Evolutionary conservation across 2,329 filamentous ascomycete species (phyloP), one percentile per base, ranked within the genome.

Genomic region (Fusarium sp.): DNA sequence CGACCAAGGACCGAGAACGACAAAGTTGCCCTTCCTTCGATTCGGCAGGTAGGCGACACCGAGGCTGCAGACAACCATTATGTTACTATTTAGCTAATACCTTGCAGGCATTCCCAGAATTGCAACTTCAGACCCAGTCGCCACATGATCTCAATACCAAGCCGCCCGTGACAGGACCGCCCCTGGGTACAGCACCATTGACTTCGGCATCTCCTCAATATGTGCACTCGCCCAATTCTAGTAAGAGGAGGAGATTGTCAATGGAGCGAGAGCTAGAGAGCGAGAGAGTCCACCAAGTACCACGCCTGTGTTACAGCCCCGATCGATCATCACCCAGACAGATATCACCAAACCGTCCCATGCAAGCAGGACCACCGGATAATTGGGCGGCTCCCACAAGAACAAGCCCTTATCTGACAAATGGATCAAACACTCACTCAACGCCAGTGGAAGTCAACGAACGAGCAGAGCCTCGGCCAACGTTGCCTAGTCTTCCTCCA

Each of bases 21-120:
- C 62, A 75, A 76, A 58, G 73, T 84, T 29, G 79, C 80, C 35
- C 77, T 87, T 21, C 85, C 85, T 20, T 83, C 85, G 3, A 85
- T 87, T 48, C 80, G 83, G 67, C 82, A 85, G 82, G 84, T 86
- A 81, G 56, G 72, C 20, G 23, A 33, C 45, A 36, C 37, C 39
- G 23, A 49, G 6, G 20, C 40, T 31, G 29, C 18, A 47, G 21
- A 29, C 18, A 48, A 25, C n/a, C 15, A 33, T 39, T 10, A n/a
- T 33, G 27, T 14, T 25, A 10, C 21, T 39, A 43, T 31, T 35
- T 43, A 27, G 35, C 74, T 78, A 63, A 78, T 57, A 36, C n/a
- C n/a, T 20, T 21, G 3, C 65, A 84, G 83, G 76, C 79, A 43
- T 80, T 86, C 53, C 83, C 84, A 18, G 83, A 85, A 46, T 74